phyloP scores from a whole-genome alignment of 2,329 filamentous ascomycete genomes.

The Fusarium acutatum region DNA sequence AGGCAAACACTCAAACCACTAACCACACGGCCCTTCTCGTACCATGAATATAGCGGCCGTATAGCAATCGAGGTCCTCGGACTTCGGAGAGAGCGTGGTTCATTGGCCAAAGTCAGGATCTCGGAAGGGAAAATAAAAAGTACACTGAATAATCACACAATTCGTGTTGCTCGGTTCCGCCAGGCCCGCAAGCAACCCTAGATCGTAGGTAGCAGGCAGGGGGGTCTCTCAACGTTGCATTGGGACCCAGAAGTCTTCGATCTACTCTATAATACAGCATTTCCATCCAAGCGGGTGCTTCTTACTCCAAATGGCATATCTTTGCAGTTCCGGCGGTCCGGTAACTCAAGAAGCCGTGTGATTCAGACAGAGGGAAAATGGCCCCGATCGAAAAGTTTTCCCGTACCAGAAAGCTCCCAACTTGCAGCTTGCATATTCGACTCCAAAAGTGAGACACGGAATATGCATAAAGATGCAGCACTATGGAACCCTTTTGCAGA shows the following conservation, averaged over 20 bases:
- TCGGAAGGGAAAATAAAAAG: neutral
- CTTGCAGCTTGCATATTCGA: constrained; percentile 24
- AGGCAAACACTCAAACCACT: neutral
- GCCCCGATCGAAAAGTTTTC: constrained; percentile 28
- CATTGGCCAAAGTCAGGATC: neutral
- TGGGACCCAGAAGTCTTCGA: neutral
- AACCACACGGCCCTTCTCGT: neutral
- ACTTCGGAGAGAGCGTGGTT: neutral
- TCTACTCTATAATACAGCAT: neutral
- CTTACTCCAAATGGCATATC: neutral
- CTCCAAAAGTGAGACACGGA: constrained; percentile 8
- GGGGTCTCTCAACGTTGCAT: neutral
- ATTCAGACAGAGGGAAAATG: neutral
- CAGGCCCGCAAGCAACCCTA: neutral
- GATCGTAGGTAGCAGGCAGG: neutral
- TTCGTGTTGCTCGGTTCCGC: neutral
- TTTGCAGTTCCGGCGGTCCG: constrained; percentile 14
- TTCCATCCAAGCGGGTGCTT: neutral
- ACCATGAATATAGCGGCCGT: neutral
- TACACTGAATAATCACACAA: neutral
- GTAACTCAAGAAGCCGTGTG: neutral
- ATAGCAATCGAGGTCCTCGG: neutral
- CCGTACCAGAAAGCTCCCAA: constrained; percentile 3
- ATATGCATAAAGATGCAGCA: constrained; percentile 15
- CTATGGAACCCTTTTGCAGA: constrained; percentile 22